These are phyloP conservation scores for Achaetomium macrosporum DNA, from an alignment of 2,329 filamentous ascomycete genomes.

Conservation along the genomic window DNA sequence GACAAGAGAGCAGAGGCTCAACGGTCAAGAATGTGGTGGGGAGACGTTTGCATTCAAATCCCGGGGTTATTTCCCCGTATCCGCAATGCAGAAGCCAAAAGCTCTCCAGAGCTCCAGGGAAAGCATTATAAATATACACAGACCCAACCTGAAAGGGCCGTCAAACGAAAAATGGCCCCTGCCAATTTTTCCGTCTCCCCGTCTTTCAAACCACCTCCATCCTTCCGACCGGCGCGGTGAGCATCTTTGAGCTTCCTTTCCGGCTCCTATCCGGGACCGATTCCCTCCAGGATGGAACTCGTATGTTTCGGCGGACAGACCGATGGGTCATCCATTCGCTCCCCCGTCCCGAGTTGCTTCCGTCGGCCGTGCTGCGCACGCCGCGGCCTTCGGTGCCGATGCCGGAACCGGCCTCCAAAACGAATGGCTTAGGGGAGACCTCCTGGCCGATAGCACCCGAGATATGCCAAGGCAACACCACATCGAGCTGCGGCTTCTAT, in stretches of 20 bases:
- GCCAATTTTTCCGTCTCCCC: neutral
- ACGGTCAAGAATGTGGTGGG: neutral
- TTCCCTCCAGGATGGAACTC: neutral
- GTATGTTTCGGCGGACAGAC: neutral
- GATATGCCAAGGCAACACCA: neutral
- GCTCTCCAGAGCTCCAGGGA: constrained; percentile 1
- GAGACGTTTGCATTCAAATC: neutral
- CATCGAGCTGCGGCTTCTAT: neutral
- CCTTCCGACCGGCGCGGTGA: neutral
- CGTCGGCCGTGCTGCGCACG: neutral
- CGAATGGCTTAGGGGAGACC: neutral
- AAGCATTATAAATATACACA: constrained; percentile 5
- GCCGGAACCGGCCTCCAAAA: neutral
- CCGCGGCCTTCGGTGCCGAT: neutral
- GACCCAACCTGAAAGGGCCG: neutral
- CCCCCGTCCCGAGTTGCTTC: neutral
- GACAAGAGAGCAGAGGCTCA: neutral
- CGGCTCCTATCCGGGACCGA: too few species aligned
- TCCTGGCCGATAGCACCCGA: neutral
- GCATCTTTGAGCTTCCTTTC: neutral
- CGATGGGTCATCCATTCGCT: neutral
- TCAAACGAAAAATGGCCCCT: neutral
- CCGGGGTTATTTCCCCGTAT: neutral
- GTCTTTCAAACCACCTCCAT: neutral
- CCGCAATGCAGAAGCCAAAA: constrained; percentile 6